These are phyloP conservation scores for Oenanthe javanica DNA, from an alignment of 140 eudicot species.

Conservation along the genomic window DNA sequence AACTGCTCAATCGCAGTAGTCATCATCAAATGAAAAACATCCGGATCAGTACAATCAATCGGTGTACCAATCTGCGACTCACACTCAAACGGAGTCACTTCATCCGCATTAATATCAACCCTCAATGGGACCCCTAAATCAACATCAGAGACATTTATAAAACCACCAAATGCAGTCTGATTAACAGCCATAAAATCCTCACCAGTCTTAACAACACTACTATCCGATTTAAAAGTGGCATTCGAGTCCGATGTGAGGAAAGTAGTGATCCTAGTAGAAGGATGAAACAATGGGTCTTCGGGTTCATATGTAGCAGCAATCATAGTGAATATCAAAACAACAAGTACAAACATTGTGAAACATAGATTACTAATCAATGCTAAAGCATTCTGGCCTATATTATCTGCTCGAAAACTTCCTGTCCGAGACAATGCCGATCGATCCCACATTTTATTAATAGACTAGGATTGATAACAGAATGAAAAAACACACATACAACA, in stretches of 20 bases:
- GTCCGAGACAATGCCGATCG: conserved; percentile 43
- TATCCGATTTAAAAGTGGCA: conserved; percentile 71
- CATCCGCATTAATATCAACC: conserved; percentile 18
- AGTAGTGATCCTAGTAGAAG: conserved; percentile 63
- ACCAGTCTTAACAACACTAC: conserved; percentile 68
- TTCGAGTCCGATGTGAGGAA: conserved; percentile 70
- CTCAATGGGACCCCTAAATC: conserved; percentile 11
- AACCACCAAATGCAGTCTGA: conserved; percentile 48
- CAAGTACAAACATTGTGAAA: conserved; percentile 61
- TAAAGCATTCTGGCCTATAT: conserved; percentile 65
- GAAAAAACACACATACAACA: background rate
- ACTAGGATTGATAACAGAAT: background rate
- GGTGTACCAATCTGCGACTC: conserved; percentile 52
- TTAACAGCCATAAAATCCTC: conserved; percentile 69
- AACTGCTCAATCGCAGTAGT: conserved; percentile 70
- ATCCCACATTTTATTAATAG: conserved; percentile 36
- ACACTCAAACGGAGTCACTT: conserved; percentile 29
- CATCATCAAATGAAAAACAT: conserved; percentile 85
- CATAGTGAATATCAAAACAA: conserved; percentile 67
- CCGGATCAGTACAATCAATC: conserved; percentile 74
- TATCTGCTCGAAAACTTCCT: conserved; percentile 65
- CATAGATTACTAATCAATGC: conserved; percentile 66
- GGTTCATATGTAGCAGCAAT: conserved; percentile 88
- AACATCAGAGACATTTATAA: conserved; percentile 57
- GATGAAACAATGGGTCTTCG: conserved; percentile 77